A percentile compares a stretch with the other conserved stretches of the same genome.
Evolutionary conservation across 129 eudicot species (phyloP).

Genomic region (Gnaphalium uliginosum): DNA sequence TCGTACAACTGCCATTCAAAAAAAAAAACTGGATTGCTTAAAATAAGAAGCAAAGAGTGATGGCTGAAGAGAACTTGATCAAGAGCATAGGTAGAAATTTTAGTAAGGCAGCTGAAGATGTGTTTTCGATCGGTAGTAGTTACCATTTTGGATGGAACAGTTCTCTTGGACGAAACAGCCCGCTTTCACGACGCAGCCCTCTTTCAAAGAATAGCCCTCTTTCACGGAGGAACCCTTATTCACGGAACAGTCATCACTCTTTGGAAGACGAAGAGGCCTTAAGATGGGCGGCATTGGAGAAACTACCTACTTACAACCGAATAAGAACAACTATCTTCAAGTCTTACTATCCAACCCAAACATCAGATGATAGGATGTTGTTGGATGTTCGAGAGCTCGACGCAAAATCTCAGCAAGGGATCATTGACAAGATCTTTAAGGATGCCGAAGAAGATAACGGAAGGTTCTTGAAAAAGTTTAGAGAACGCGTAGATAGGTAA

Average conservation of each 20-base stretch:
- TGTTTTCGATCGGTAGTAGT: slow-evolving; percentile 10
- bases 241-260: slow-evolving; percentile 23
- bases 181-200: slow-evolving; percentile 37
- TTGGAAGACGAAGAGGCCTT: slow-evolving; percentile 54
- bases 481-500: slow-evolving; percentile 59
- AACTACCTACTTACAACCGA: slow-evolving; percentile 49
- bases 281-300: slow-evolving; percentile 63
- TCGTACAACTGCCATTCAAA: no score
- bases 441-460: slow-evolving; percentile 69
- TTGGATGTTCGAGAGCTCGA: slow-evolving; percentile 34
- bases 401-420: slow-evolving; percentile 30
- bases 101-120: background rate
- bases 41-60: no score
- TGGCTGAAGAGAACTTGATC: background rate
- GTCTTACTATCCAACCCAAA: slow-evolving; percentile 21
- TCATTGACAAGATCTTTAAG: slow-evolving; percentile 53
- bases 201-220: slow-evolving; percentile 30
- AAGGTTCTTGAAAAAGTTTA: slow-evolving; percentile 51
- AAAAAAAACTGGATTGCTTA: no score
- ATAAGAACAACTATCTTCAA: slow-evolving; percentile 40
- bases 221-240: slow-evolving; percentile 4
- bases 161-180: slow-evolving; percentile 16
- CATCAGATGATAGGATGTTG: slow-evolving; percentile 32
- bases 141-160: slow-evolving; percentile 21
- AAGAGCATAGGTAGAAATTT: slow-evolving; percentile 31